Evolutionary conservation across 2,329 filamentous ascomycete genomes (phyloP).

Genomic region (Tolypocladium endophyticum): DNA sequence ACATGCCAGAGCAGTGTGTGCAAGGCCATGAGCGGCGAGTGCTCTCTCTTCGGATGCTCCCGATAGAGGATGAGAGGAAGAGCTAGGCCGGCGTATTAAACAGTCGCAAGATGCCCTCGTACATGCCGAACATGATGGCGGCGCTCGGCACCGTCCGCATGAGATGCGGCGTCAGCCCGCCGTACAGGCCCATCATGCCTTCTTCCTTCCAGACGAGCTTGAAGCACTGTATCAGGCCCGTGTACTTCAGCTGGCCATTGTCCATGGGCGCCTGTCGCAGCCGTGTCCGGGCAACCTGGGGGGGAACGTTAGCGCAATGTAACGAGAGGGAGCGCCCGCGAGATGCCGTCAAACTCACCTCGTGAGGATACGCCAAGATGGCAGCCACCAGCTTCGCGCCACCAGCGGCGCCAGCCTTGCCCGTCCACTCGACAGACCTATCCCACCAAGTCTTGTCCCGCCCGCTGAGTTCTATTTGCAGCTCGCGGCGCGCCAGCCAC

Average conservation of each 20-base stretch:
- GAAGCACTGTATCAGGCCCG: constrained; percentile 81
- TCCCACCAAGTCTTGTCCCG: constrained; percentile 62
- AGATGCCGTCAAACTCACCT: constrained; percentile 41
- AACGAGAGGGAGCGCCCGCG: background rate
- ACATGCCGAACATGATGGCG: constrained; percentile 95
- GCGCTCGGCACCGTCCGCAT: constrained; percentile 85
- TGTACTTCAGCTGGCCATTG: constrained; percentile 70
- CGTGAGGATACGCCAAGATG: constrained; percentile 81
- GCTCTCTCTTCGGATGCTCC: background rate
- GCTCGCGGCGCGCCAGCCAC: constrained; percentile 54
- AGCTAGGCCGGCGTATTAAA: constrained; percentile 27
- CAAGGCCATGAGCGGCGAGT: background rate
- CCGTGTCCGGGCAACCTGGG: constrained; percentile 67
- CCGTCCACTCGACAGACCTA: constrained; percentile 63
- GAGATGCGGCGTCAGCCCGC: constrained; percentile 83
- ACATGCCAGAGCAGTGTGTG: background rate
- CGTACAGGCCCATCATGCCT: constrained; percentile 76
- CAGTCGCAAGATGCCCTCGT: constrained; percentile 45
- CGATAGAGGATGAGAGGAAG: background rate
- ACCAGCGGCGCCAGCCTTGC: constrained; percentile 69
- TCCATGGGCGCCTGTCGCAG: constrained; percentile 73
- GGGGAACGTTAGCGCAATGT: background rate
- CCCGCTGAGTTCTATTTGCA: constrained; percentile 44
- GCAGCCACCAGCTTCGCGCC: constrained; percentile 79
- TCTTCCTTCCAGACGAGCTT: constrained; percentile 80